Evolutionary conservation across 306 rosid species (phyloP).

Genomic region (Lathyrus tuberosus): DNA sequence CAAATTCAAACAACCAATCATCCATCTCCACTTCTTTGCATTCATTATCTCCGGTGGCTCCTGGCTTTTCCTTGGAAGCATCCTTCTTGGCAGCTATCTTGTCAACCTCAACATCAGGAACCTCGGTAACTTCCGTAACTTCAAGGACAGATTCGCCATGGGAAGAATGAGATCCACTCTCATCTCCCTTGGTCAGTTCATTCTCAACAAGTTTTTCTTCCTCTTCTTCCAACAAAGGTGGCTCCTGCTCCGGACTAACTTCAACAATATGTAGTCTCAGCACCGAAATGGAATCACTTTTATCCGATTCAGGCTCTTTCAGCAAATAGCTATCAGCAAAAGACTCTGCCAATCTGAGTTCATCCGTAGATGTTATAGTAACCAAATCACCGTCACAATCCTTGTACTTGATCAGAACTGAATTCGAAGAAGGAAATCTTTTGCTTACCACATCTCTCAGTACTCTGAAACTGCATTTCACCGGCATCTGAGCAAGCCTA

Average conservation of each 20-base stretch:
- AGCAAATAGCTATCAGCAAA: slow-evolving; percentile 59
- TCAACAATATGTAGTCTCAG: slow-evolving; percentile 91
- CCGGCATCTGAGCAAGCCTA: slow-evolving; percentile 87
- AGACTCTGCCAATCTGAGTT: slow-evolving; percentile 87
- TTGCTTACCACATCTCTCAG: slow-evolving; percentile 80
- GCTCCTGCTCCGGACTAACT: slow-evolving; percentile 94
- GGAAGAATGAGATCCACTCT: slow-evolving; percentile 69
- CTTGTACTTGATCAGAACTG: slow-evolving; percentile 85
- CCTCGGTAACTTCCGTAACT: slow-evolving; percentile 55
- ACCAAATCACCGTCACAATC: slow-evolving; percentile 92
- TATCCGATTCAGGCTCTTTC: slow-evolving; percentile 61
- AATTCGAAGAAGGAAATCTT: slow-evolving; percentile 84
- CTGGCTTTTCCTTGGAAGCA: slow-evolving; percentile 61
- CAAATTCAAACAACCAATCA: slow-evolving; percentile 97
- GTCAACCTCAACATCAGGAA: slow-evolving; percentile 56
- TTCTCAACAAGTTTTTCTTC: slow-evolving; percentile 73
- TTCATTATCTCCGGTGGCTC: slow-evolving; percentile 63
- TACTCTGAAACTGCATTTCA: slow-evolving; percentile 49
- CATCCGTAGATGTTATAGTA: slow-evolving; percentile 85
- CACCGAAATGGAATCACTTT: slow-evolving; percentile 59
- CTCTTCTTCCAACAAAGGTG: slow-evolving; percentile 86
- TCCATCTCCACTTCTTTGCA: slow-evolving; percentile 97
- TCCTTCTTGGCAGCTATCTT: slow-evolving; percentile 55
- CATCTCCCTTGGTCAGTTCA: slow-evolving; percentile 73
- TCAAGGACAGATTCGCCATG: slow-evolving; percentile 66